Base-by-base conservation (phyloP, 108 stramenopile species). In the Fragilariopsis cylindrus region DNA sequence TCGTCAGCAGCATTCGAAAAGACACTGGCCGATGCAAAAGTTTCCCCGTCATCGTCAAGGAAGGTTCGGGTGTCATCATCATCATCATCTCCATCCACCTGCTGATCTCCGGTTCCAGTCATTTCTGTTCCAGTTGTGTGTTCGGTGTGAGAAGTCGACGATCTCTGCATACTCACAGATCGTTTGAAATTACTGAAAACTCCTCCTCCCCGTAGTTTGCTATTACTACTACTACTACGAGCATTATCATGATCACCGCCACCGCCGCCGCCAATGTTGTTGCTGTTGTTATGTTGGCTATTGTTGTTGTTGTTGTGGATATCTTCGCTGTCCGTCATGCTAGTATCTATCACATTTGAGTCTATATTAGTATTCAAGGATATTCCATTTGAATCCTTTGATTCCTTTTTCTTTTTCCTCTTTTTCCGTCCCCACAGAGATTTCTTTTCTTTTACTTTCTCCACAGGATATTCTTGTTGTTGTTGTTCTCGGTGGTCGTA, bases 51-150 rank as follows among this genome's bases (percentile, higher is more conserved):
- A 0, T 73, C 72, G 39, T 60, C 72, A 0, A 60, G 18, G 41
- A 13, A 73, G 46, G 62, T 73, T 19, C 44, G 45, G 21, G 62
- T 62, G 64, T 73, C 72, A 48, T 73, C 57, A 19, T 57, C 57
- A 19, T 57, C 57, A 21, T 21, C 1, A 2, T 30, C 30, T 30
- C 30, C 30, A 0, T 30, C 30, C 30, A 0, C 30, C 30, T 30
- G 30, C 30, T 30, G 30, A 30, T 30, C 30, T 30, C 30, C 30
- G 30, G 30, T 30, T 30, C 30, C 2, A 30, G 30, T 30, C 30
- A 30, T 30, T 30, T 30, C 30, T 30, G 30, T 30, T 30, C 30
- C 30, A 0, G 30, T 30, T 30, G 30, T 15, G 53, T 13, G 12
- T n/a, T 54, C 53, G 30, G 30, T 30, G 30, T 30, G 30, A 30